Conservation (phyloP, 805 yeast species). For the Kodamaea neixiangensis region DNA sequence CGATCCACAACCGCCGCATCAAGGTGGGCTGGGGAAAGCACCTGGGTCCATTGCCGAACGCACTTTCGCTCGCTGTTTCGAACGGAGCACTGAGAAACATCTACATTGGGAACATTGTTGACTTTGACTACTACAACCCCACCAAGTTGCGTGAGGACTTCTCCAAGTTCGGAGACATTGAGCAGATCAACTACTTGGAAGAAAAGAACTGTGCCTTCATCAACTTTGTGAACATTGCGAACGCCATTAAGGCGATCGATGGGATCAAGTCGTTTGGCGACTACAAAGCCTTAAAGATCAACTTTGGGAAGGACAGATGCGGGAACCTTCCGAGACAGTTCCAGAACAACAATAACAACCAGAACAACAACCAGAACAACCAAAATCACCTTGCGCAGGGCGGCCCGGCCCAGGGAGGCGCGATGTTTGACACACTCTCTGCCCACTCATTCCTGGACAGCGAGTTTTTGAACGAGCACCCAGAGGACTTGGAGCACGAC, state of each 20-base stretch:
- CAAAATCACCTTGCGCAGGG: conserved; percentile 1
- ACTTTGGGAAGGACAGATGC: conserved; percentile 57
- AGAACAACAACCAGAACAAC: conserved; percentile 12
- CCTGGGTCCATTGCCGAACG: conserved; percentile 86
- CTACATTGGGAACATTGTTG: conserved; percentile 72
- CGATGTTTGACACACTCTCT: conserved; percentile 16
- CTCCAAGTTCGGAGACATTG: conserved; percentile 86
- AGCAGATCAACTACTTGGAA: conserved; percentile 84
- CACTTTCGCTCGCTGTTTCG: conserved; percentile 84
- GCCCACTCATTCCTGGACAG: conserved; percentile 23
- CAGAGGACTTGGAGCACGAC: conserved; percentile 7
- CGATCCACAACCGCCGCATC: conserved; percentile 81
- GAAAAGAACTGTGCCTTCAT: conserved; percentile 89
- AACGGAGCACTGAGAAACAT: conserved; percentile 94
- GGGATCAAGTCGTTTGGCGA: conserved; percentile 77
- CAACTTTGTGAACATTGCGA: conserved; percentile 86
- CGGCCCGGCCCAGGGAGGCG: conserved; percentile 9
- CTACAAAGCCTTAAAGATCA: conserved; percentile 68
- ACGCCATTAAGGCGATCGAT: conserved; percentile 90
- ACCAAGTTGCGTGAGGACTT: conserved; percentile 70
- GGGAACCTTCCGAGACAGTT: conserved; percentile 90
- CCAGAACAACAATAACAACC: conserved; percentile 26
- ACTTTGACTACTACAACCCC: conserved; percentile 52
- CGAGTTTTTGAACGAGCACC: conserved; percentile 24
- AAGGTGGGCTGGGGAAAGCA: conserved; percentile 99